A percentile compares a stretch with the other conserved stretches of the same genome.
Conservation (phyloP, 75 land plant genomes). For the Pinus taeda region DNA sequence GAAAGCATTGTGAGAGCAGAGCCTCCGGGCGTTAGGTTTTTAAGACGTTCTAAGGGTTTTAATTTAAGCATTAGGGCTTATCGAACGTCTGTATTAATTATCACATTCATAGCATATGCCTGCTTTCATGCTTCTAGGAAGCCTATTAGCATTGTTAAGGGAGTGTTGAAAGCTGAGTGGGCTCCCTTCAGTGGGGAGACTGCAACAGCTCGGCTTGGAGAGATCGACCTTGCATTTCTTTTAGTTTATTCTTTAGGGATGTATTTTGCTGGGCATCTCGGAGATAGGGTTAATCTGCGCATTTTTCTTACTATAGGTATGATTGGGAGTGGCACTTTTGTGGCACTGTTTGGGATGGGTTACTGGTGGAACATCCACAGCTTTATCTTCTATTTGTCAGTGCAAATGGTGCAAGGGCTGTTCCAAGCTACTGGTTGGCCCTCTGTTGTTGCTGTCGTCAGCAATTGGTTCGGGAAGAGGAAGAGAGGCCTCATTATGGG, state of each 20-base stretch:
- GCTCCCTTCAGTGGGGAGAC: conserved; percentile 60
- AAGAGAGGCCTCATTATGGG: conserved; percentile 91
- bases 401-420: conserved; percentile 78
- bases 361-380: conserved; percentile 74
- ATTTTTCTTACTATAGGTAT: conserved; percentile 71
- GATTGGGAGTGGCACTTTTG: conserved; percentile 77
- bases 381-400: conserved; percentile 50
- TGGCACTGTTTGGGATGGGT: conserved; percentile 64
- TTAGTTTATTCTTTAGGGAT: conserved; percentile 57
- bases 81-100: conserved; percentile 53
- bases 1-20: neutral
- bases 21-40: conserved; percentile 32
- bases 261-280: conserved; percentile 82
- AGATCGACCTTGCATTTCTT: conserved; percentile 74
- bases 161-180: conserved; percentile 66
- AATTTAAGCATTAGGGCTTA: conserved; percentile 28
- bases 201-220: conserved; percentile 70
- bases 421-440: conserved; percentile 95
- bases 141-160: conserved; percentile 74
- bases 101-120: conserved; percentile 81
- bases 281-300: conserved; percentile 66
- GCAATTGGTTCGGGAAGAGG: conserved; percentile 81
- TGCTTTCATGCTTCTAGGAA: conserved; percentile 74
- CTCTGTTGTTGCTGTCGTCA: conserved; percentile 80
- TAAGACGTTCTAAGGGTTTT: conserved; percentile 10